Percentiles rank a stretch among this genome's conserved stretches.
These are phyloP conservation scores for Cladorrhinum sp. DNA, from an alignment of 2,329 filamentous ascomycete species.

Conservation along the genomic window DNA sequence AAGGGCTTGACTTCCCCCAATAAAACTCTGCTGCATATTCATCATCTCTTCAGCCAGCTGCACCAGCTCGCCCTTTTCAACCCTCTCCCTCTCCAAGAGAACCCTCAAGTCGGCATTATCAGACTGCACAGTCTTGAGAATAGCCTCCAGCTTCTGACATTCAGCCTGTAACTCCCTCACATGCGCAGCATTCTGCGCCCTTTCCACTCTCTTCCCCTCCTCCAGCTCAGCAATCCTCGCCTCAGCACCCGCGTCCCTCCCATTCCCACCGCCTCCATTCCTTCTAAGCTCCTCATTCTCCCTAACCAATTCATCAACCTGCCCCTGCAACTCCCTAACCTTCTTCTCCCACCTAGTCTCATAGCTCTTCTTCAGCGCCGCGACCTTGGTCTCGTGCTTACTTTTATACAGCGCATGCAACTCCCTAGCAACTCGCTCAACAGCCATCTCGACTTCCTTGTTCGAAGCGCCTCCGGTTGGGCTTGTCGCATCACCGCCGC, in stretches of 20 bases:
- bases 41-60: slow-evolving; percentile 83
- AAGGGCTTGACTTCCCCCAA: not conserved
- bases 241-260: slow-evolving; percentile 51
- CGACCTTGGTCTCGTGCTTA: slow-evolving; percentile 95
- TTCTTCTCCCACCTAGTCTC: slow-evolving; percentile 88
- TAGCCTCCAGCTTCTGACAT: slow-evolving; percentile 70
- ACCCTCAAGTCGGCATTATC: slow-evolving; percentile 65
- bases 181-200: slow-evolving; percentile 64
- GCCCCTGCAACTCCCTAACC: slow-evolving; percentile 71
- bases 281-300: slow-evolving; percentile 68
- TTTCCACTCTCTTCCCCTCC: slow-evolving; percentile 53
- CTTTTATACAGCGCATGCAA: slow-evolving; percentile 91
- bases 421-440: slow-evolving; percentile 90
- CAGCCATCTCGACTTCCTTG: slow-evolving; percentile 74
- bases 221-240: slow-evolving; percentile 40
- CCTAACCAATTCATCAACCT: slow-evolving; percentile 64
- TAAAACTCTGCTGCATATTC: slow-evolving; percentile 52
- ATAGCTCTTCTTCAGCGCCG: slow-evolving; percentile 80
- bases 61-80: slow-evolving; percentile 82
- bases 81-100: slow-evolving; percentile 69
- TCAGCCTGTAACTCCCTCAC: slow-evolving; percentile 70
- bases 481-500: slow-evolving; percentile 24
- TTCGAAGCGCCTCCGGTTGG: slow-evolving; percentile 32
- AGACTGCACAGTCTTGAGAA: slow-evolving; percentile 65
- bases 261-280: not conserved